These are phyloP conservation scores for Aspergillus diversus DNA, from an alignment of 495 filamentous ascomycete species.

Conservation along the genomic window DNA sequence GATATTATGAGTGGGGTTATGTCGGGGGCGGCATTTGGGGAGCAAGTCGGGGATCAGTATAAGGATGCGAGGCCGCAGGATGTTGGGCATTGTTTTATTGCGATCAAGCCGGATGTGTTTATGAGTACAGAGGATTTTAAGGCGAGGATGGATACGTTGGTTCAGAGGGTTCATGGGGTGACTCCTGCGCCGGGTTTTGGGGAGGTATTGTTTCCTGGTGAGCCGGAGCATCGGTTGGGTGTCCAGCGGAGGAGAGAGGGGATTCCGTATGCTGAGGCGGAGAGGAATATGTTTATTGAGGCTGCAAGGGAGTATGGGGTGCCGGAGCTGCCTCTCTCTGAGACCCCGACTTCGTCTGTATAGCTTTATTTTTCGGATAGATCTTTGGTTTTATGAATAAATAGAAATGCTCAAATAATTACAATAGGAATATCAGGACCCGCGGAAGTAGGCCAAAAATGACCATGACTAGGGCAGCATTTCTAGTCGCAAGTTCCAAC, in stretches of 20 bases:
- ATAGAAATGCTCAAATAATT: neutral
- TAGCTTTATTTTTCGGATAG: neutral
- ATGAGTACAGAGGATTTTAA: slow-evolving; percentile 29
- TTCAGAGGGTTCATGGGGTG: slow-evolving; percentile 19
- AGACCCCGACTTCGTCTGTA: slow-evolving; percentile 10
- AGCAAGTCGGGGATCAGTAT: slow-evolving; percentile 33
- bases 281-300: slow-evolving; percentile 19
- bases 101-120: slow-evolving; percentile 36
- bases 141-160: slow-evolving; percentile 25
- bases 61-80: slow-evolving; percentile 27
- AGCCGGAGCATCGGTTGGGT: slow-evolving; percentile 15
- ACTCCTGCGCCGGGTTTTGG: slow-evolving; percentile 19
- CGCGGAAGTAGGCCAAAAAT: too few relatives aligned
- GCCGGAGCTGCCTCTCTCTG: slow-evolving; percentile 14
- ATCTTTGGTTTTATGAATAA: neutral
- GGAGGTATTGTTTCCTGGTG: slow-evolving; percentile 19
- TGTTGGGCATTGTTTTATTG: slow-evolving; percentile 38
- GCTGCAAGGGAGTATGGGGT: slow-evolving; percentile 22
- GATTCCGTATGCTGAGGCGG: slow-evolving; percentile 23
- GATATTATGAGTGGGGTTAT: slow-evolving; percentile 36
- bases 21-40: slow-evolving; percentile 33
- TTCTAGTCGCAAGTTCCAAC: too few relatives aligned
- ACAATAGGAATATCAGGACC: neutral
- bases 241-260: slow-evolving; percentile 17
- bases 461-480: too few relatives aligned